Percentiles rank a stretch among this genome's conserved stretches.
These are phyloP conservation scores for Hamiltosporidium magnivora DNA, from an alignment of 371 early-diverging fungal genomes.

Conservation along the genomic window DNA sequence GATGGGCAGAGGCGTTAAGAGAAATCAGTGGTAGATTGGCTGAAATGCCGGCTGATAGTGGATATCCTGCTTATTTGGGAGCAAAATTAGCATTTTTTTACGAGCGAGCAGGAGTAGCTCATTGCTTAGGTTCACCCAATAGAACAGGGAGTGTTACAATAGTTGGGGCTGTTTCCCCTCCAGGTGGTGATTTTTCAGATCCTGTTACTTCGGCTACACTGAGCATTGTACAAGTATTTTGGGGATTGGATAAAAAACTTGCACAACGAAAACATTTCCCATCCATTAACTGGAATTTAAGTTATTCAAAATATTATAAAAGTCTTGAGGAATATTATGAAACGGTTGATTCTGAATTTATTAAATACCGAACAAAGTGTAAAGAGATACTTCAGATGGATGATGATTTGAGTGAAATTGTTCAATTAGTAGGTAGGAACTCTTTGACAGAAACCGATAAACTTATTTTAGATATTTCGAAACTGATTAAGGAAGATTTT, in stretches of 20 bases:
- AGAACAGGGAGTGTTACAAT: conserved; percentile 90
- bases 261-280: conserved; percentile 99
- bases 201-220: conserved; percentile 96
- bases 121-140: conserved; percentile 80
- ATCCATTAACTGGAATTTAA: conserved; percentile 95
- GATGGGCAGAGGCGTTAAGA: conserved; percentile 99
- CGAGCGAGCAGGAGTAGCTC: conserved; percentile 92
- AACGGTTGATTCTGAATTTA: conserved; percentile 77
- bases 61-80: conserved; percentile 98
- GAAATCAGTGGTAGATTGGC: conserved; percentile 99
- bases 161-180: conserved; percentile 98
- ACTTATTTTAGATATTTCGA: conserved; percentile 89
- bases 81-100: conserved; percentile 98
- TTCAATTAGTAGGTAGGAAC: conserved; percentile 96
- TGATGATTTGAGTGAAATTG: conserved; percentile 95
- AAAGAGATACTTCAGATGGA: conserved; percentile 96
- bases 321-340: conserved; percentile 88
- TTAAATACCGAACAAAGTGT: conserved; percentile 71
- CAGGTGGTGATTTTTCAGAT: conserved; percentile 97
- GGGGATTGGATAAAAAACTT: conserved; percentile 99
- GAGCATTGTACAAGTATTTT: conserved; percentile 98
- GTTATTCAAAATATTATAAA: conserved; percentile 94
- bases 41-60: conserved; percentile 99
- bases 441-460: conserved; percentile 93
- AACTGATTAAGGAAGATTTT: conserved; percentile 97